Evolutionary conservation across 192 early-diverging fungal species (phyloP), one percentile per base, ranked within the genome.

Genomic region (Podila minutissima): DNA sequence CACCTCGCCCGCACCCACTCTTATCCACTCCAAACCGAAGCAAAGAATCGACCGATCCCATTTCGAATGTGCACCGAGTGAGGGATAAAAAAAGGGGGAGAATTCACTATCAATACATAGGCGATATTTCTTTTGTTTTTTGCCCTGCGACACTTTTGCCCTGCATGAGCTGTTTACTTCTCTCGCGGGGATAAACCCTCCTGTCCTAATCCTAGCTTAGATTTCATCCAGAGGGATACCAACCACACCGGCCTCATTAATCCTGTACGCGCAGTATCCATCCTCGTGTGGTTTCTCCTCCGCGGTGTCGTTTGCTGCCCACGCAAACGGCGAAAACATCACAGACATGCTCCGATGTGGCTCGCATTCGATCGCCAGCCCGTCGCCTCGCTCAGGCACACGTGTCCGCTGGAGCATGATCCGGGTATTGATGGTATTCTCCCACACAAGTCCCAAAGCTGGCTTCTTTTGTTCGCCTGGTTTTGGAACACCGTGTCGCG

Each of bases 381-480:
- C 71, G 17, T 65, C n/a, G 83, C 82, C 55, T 2, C 26, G 37
- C 17, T 81, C 77, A 8, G 66, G 55, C 12, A 59, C 28, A 13
- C 77, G 49, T 28, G 70, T 71, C 11, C 77, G n/a, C 57, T 81
- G 77, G n/a, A 94, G 53, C 68, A 88, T 79, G 2, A 96, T 73
- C 9, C 94, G 86, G 2, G 86, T 84, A 69, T 94, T 94, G 41
- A 95, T 84, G 22, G 88, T 86, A 65, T 92, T 94, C 17, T 93
- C 86, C 95, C 94, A 95, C 17, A 88, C 70, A 28, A 91, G 66
- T 0, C 95, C 95, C 57, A 96, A 73, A 10, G 89, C 88, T 4
- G 95, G 94, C 31, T 88, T 87, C 73, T 92, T 94, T 59, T 48
- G 66, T 75, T 78, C 84, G 63, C 32, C 70, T 62, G 48, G n/a